These are phyloP conservation scores for Rhizophagus sp. DNA, from an alignment of 192 early-diverging fungal species.

Conservation along the genomic window DNA sequence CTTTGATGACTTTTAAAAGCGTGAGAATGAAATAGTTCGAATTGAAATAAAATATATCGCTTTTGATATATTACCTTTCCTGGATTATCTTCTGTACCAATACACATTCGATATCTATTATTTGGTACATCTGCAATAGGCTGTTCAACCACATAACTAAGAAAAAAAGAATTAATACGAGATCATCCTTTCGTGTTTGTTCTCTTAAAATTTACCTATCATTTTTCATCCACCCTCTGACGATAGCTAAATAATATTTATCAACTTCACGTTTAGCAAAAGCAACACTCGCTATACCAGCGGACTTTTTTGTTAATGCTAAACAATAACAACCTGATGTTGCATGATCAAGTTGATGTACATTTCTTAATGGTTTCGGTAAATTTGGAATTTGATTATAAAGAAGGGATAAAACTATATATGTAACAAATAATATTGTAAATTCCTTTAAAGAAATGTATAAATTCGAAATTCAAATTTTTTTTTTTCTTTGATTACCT, in stretches of 20 bases:
- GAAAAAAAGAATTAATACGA: neutral
- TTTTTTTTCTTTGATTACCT: neutral
- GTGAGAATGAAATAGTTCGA: neutral
- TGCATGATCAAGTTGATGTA: slow-evolving; percentile 46
- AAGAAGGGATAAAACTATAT: slow-evolving; percentile 27
- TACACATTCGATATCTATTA: slow-evolving; percentile 41
- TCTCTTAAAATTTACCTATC: slow-evolving; percentile 26
- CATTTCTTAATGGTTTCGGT: slow-evolving; percentile 35
- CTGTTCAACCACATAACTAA: slow-evolving; percentile 37
- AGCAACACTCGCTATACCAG: slow-evolving; percentile 30
- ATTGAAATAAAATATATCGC: no score
- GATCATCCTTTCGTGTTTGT: neutral
- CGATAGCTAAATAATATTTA: slow-evolving; percentile 42
- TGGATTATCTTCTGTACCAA: slow-evolving; percentile 32
- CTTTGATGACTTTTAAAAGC: slow-evolving; percentile 26
- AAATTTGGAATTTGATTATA: slow-evolving; percentile 31
- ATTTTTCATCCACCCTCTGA: slow-evolving; percentile 35
- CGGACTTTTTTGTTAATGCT: slow-evolving; percentile 37
- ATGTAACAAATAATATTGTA: neutral
- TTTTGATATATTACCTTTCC: slow-evolving; percentile 19
- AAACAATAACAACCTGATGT: slow-evolving; percentile 44
- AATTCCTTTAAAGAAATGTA: neutral
- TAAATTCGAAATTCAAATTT: neutral
- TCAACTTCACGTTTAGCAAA: slow-evolving; percentile 36
- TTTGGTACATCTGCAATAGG: slow-evolving; percentile 38